Conservation (phyloP, 75 land plant genomes). For the Pinus taeda region DNA sequence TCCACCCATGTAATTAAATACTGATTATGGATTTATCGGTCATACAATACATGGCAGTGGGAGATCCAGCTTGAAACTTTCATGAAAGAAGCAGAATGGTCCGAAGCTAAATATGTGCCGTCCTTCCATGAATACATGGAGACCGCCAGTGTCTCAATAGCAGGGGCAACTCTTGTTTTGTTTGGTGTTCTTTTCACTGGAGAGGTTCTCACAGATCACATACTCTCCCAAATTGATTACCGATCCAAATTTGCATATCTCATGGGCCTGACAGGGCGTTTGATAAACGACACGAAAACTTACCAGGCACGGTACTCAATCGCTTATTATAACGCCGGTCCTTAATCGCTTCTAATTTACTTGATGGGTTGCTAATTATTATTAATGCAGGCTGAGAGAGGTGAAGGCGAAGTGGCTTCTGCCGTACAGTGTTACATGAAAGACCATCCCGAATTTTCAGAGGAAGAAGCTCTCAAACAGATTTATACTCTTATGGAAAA, state of each 20-base stretch:
- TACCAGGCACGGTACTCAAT: too few relatives aligned
- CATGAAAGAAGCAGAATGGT: slow-evolving; percentile 50
- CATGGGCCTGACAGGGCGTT: too few relatives aligned
- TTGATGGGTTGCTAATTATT: neutral
- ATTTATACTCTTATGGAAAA: neutral
- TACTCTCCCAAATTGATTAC: too few relatives aligned
- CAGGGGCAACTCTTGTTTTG: neutral
- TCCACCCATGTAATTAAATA: neutral
- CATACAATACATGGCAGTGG: slow-evolving; percentile 31
- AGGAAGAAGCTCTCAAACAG: slow-evolving; percentile 12
- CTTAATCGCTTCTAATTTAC: slow-evolving; percentile 18
- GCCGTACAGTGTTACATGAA: neutral
- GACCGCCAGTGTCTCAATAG: slow-evolving; percentile 31
- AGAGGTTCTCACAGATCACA: too few relatives aligned
- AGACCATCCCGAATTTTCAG: slow-evolving; percentile 11
- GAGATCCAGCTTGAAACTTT: slow-evolving; percentile 27
- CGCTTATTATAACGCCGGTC: slow-evolving; percentile 2
- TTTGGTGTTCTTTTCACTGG: too few relatives aligned
- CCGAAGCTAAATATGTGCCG: slow-evolving; percentile 29
- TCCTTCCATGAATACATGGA: slow-evolving; percentile 43
- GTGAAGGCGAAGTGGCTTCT: slow-evolving; percentile 8
- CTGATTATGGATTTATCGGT: neutral
- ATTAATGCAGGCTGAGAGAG: slow-evolving; percentile 15
- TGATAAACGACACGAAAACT: too few relatives aligned
- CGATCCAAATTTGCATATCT: too few relatives aligned